These are phyloP conservation scores for Fusarium haematococcum DNA, from an alignment of 2,329 filamentous ascomycete genomes.

Conservation along the genomic window DNA sequence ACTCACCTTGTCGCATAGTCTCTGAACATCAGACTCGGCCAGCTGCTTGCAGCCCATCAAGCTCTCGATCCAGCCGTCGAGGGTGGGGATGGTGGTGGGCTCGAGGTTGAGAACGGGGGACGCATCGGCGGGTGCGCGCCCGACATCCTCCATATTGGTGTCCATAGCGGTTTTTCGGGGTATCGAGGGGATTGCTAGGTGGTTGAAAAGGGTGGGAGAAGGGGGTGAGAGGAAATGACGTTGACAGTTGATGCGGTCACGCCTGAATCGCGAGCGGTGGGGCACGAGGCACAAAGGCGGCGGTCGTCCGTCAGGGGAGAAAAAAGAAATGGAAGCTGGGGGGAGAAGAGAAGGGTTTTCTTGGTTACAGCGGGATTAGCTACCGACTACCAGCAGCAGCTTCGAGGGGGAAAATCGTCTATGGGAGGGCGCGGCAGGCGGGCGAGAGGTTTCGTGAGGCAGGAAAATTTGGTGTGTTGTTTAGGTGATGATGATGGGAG, in stretches of 20 bases:
- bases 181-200: conserved; percentile 30
- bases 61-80: conserved; percentile 98
- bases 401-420: conserved; percentile 30
- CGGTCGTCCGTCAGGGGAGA: conserved; percentile 41
- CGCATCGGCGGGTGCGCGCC: conserved; percentile 84
- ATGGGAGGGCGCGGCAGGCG: conserved; percentile 15
- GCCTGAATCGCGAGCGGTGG: conserved; percentile 47
- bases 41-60: conserved; percentile 99
- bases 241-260: conserved; percentile 47
- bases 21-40: conserved; percentile 92
- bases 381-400: conserved; percentile 38
- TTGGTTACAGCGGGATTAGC: conserved; percentile 14
- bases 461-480: conserved; percentile 36
- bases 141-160: conserved; percentile 99
- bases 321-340: conserved; percentile 24
- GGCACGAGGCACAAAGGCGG: conserved; percentile 46
- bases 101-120: conserved; percentile 76
- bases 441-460: conserved; percentile 20
- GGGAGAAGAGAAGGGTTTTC: conserved; percentile 1
- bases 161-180: conserved; percentile 72
- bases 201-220: conserved; percentile 11
- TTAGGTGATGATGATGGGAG: conserved; percentile 37
- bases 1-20: conserved; percentile 94
- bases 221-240: conserved; percentile 41
- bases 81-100: conserved; percentile 88